phyloP scores from a whole-genome alignment of 2,329 filamentous ascomycete genomes.

The Alternaria viburni region DNA sequence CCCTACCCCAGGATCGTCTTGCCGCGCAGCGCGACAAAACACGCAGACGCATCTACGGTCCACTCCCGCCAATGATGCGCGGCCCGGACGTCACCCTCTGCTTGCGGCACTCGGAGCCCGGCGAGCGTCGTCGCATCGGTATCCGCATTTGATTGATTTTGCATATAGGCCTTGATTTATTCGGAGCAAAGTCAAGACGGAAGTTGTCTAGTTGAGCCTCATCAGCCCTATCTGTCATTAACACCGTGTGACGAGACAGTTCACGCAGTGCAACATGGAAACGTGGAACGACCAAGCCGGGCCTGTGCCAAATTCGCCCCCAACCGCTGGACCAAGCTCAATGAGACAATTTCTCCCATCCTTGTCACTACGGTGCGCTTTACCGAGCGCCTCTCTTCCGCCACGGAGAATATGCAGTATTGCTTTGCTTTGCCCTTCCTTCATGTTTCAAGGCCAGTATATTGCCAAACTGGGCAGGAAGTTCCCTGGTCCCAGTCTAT shows the following conservation, averaged over 20 bases:
- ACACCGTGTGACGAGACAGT: neutral
- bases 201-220: neutral
- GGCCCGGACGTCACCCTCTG: slow-evolving; percentile 6
- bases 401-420: neutral
- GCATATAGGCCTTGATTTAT: neutral
- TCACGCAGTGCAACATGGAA: neutral
- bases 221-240: neutral
- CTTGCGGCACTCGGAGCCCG: slow-evolving; percentile 1
- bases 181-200: neutral
- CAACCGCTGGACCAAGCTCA: neutral
- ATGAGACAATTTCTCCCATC: neutral
- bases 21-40: slow-evolving; percentile 1
- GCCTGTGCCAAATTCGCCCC: neutral
- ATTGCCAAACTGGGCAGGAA: neutral
- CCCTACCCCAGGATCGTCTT: slow-evolving; percentile 32
- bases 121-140: slow-evolving; percentile 1
- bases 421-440: slow-evolving; percentile 1
- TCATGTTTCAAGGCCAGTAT: slow-evolving; percentile 1
- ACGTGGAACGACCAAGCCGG: neutral
- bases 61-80: slow-evolving; percentile 10
- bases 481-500: neutral
- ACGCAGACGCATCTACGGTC: neutral
- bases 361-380: neutral
- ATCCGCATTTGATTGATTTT: neutral
- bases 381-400: neutral